Evolutionary conservation across 257 asterid genomes (phyloP).

Genomic region (Fraxinus cuspidata): DNA sequence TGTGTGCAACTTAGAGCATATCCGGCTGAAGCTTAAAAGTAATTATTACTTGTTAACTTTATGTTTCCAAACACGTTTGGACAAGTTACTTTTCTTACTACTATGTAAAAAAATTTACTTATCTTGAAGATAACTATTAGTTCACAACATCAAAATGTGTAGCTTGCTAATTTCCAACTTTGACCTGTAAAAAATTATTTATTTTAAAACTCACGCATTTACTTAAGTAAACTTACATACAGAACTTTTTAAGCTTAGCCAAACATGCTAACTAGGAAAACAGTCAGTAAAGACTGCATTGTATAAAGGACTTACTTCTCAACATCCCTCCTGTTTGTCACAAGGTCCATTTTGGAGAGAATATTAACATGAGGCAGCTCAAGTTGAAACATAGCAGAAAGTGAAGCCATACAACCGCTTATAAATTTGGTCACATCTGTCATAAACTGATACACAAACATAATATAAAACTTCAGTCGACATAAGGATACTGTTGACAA

Average conservation of each 20-base stretch:
- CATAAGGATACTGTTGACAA: slow-evolving; percentile 16
- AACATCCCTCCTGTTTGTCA: slow-evolving; percentile 81
- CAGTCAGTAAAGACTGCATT: neutral
- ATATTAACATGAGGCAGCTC: slow-evolving; percentile 95
- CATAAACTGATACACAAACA: slow-evolving; percentile 55
- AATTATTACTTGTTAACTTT: too few relatives aligned
- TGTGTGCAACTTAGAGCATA: neutral
- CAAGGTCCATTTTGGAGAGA: slow-evolving; percentile 98
- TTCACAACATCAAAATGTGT: neutral
- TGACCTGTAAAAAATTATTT: neutral
- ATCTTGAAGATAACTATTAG: neutral
- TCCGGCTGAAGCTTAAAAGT: neutral
- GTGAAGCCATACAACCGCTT: slow-evolving; percentile 98
- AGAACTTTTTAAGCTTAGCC: neutral
- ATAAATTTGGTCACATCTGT: slow-evolving; percentile 98
- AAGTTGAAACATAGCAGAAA: slow-evolving; percentile 95
- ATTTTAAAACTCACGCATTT: too few relatives aligned
- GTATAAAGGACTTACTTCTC: slow-evolving; percentile 67
- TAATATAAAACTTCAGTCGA: slow-evolving; percentile 19
- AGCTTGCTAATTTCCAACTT: neutral
- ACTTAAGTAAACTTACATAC: too few relatives aligned
- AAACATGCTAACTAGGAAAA: neutral
- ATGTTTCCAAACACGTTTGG: too few relatives aligned
- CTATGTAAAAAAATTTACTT: neutral
- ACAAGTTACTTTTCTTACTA: too few relatives aligned